phyloP scores from a whole-genome alignment of 2,329 filamentous ascomycete genomes.

The Penicillium sp. region DNA sequence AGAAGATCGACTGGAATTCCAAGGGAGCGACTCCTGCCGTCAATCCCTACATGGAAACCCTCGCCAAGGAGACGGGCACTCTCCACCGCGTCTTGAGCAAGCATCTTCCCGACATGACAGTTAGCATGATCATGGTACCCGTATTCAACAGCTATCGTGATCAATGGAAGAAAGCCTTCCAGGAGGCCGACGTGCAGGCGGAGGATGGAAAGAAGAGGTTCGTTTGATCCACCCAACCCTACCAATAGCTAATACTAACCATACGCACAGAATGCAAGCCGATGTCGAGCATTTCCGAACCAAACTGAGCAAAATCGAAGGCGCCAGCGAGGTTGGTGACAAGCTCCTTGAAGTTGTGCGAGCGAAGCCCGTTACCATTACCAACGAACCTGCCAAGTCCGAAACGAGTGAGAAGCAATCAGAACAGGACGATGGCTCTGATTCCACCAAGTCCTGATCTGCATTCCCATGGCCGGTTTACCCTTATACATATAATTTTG shows the following conservation, averaged over 20 bases:
- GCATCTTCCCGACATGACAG: slow-evolving; percentile 73
- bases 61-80: slow-evolving; percentile 81
- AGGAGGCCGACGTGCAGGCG: slow-evolving; percentile 64
- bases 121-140: slow-evolving; percentile 79
- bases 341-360: slow-evolving; percentile 58
- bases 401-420: slow-evolving; percentile 9
- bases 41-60: slow-evolving; percentile 79
- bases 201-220: slow-evolving; percentile 71
- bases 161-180: slow-evolving; percentile 71
- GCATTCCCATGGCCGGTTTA: not conserved
- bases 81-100: slow-evolving; percentile 81
- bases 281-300: slow-evolving; percentile 73
- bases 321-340: slow-evolving; percentile 71
- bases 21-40: slow-evolving; percentile 47
- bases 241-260: slow-evolving; percentile 14
- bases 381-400: slow-evolving; percentile 10
- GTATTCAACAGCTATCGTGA: slow-evolving; percentile 81
- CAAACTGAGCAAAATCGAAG: slow-evolving; percentile 74
- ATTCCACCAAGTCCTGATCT: slow-evolving; percentile 17
- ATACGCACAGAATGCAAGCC: slow-evolving; percentile 62
- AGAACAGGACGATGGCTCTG: slow-evolving; percentile 15
- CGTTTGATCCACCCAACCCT: slow-evolving; percentile 27
- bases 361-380: slow-evolving; percentile 37
- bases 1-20: slow-evolving; percentile 71
- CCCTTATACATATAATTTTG: slow-evolving; percentile 16